Percentiles rank a stretch among this genome's conserved stretches.
phyloP scores from a whole-genome alignment of 352 stramenopile genomes.

The Phytophthora capsici region DNA sequence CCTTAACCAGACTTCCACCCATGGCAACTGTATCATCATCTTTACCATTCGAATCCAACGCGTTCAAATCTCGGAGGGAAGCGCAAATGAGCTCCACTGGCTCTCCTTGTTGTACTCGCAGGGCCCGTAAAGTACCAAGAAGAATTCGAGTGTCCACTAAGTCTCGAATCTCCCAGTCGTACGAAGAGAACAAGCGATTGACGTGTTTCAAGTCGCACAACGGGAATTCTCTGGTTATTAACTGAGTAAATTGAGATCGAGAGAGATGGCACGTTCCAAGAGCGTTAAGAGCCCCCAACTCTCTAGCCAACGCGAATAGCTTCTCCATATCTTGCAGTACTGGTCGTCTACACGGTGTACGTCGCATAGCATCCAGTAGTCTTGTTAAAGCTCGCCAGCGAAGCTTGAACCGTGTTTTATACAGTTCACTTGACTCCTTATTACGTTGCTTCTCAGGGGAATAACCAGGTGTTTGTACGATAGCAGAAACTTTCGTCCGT shows the following conservation, averaged over 20 bases:
- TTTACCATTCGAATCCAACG: constrained; percentile 17
- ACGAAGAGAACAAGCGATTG: constrained; percentile 72
- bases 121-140: constrained; percentile 51
- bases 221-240: constrained; percentile 60
- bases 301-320: constrained; percentile 52
- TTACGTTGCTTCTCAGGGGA: constrained; percentile 45
- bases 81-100: constrained; percentile 54
- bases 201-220: constrained; percentile 45
- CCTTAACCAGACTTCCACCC: constrained; percentile 5
- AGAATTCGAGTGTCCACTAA: constrained; percentile 61
- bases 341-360: constrained; percentile 58
- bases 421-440: constrained; percentile 42
- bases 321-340: constrained; percentile 79
- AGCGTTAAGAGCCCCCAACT: constrained; percentile 57
- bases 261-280: constrained; percentile 36
- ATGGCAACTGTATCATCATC: constrained; percentile 18
- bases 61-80: constrained; percentile 59
- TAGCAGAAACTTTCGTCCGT: constrained; percentile 47
- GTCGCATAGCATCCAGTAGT: constrained; percentile 62
- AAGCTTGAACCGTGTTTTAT: constrained; percentile 45
- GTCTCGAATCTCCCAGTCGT: constrained; percentile 56
- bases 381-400: constrained; percentile 55
- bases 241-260: constrained; percentile 54
- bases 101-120: constrained; percentile 67
- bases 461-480: constrained; percentile 57